Base-by-base conservation (phyloP, 768 basidiomycete genomes). In the Hydnomerulius pinastri region DNA sequence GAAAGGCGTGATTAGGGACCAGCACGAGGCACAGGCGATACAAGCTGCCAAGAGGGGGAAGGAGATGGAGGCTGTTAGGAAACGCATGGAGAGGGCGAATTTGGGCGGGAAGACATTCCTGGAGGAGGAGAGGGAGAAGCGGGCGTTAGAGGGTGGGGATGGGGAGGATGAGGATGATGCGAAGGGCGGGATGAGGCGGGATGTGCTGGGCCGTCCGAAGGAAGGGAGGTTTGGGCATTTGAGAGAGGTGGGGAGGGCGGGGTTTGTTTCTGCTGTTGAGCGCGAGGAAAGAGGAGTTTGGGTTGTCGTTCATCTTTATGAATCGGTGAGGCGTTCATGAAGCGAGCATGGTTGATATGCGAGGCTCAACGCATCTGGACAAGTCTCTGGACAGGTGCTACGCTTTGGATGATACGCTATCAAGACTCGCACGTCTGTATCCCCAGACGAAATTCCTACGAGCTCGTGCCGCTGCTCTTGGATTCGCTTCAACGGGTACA, bases 251-350 rank as follows among this genome's bases (percentile, higher is more conserved):
- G 90, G 89, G 1, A 66, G 79, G 51, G 76, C 78, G 48, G 87
- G 87, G 18, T 93, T 85, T 60, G 74, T 93, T 48, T 68, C 74
- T 44, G 88, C 90, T 1, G 81, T 93, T 2, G 90, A 92, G 65
- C 71, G 78, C 27, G 90, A 90, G 64, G 81, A 80, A 27, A 73
- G 69, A 41, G 80, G 78, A 1, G 77, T 83, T 12, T 92, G 87
- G 87, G 87, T 93, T 10, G 83, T 92, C n/a, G 75, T 93, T 18
- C 91, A 93, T 67, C 74, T 93, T 6, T 93, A 91, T 60, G 86
- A 91, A 58, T 75, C 88, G 42, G 90, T 91, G 67, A 58, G 86
- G 74, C 17, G 35, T 9, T 54, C 3, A 23, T 42, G 37, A 23
- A 39, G n/a, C n/a, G 7, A 27, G 13, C 29, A 9, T 32, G 32